Evolutionary conservation across 176 grass and related monocot species (phyloP).

Genomic region (Oryza glumipatula): DNA sequence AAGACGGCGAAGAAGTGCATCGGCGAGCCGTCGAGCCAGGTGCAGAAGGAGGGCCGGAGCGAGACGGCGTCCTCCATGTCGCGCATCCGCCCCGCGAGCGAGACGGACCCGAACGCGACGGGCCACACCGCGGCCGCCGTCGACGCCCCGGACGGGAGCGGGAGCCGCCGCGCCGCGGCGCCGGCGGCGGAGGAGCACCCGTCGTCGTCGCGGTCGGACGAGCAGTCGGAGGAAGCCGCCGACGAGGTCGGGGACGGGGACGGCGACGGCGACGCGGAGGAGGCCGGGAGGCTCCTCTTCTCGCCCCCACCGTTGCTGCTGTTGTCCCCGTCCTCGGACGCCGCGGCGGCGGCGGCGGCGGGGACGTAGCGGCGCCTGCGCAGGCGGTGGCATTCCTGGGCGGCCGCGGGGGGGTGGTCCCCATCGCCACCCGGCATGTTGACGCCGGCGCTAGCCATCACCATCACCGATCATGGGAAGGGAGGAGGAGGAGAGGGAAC

Average conservation of each 20-base stretch:
- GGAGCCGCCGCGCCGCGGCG: too few relatives aligned
- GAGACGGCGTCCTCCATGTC: constrained; percentile 88
- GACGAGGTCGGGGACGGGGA: background rate
- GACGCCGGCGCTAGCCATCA: constrained; percentile 52
- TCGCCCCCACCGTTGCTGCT: background rate
- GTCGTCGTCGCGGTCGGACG: background rate
- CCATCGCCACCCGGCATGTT: constrained; percentile 30
- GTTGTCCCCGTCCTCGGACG: background rate
- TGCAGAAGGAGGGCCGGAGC: constrained; percentile 45
- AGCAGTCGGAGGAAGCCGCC: background rate
- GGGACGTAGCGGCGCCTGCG: constrained; percentile 21
- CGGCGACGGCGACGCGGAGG: background rate
- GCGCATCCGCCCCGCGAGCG: constrained; percentile 58
- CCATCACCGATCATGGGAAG: background rate
- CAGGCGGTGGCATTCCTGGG: constrained; percentile 45
- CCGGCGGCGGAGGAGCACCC: background rate
- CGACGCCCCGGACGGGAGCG: background rate
- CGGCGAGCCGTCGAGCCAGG: constrained; percentile 45
- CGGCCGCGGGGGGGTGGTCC: constrained; percentile 12
- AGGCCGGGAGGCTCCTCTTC: background rate
- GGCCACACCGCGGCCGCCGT: constrained; percentile 7
- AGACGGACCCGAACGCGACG: constrained; percentile 63
- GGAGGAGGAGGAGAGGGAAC: background rate
- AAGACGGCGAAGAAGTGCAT: constrained; percentile 94
- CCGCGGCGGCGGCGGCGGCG: background rate